Conservation (phyloP, 495 filamentous ascomycete genomes). For the Neurospora sp. region DNA sequence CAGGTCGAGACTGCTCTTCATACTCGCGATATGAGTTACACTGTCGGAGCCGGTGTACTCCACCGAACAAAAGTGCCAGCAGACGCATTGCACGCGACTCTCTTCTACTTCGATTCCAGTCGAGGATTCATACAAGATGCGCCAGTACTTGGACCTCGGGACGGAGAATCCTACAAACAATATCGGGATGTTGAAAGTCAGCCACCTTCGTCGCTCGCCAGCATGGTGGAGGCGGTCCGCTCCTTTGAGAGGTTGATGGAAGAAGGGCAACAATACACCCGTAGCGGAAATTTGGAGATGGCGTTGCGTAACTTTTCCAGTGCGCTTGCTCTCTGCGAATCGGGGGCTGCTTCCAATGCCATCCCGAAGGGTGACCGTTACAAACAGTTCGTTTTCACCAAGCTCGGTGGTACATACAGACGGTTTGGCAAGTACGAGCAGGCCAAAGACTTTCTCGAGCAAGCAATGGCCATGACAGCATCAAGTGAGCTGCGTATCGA, state of each 20-base stretch:
- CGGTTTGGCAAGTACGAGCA: constrained; percentile 13
- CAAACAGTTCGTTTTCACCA: neutral
- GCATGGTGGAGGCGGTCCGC: constrained; percentile 4
- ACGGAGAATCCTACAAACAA: constrained; percentile 7
- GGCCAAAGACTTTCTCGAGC: constrained; percentile 5
- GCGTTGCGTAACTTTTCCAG: constrained; percentile 1
- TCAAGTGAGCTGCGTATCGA: constrained; percentile 5
- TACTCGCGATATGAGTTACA: constrained; percentile 4
- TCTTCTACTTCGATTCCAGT: constrained; percentile 13
- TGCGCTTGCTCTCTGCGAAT: constrained; percentile 6
- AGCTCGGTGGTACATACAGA: constrained; percentile 14
- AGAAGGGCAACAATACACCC: neutral
- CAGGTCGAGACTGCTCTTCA: neutral
- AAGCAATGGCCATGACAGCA: neutral
- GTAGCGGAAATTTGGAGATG: neutral
- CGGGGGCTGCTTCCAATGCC: neutral
- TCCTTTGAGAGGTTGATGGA: constrained; percentile 5
- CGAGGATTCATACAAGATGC: constrained; percentile 10
- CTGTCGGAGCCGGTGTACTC: constrained; percentile 4
- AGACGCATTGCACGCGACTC: constrained; percentile 9
- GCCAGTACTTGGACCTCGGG: constrained; percentile 8
- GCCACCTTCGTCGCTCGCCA: constrained; percentile 5
- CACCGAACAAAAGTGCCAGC: constrained; percentile 6
- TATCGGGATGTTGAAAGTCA: constrained; percentile 3
- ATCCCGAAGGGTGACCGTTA: neutral